Evolutionary conservation across 106 monocot genomes (phyloP).

Genomic region (Dactylorhiza incarnata): DNA sequence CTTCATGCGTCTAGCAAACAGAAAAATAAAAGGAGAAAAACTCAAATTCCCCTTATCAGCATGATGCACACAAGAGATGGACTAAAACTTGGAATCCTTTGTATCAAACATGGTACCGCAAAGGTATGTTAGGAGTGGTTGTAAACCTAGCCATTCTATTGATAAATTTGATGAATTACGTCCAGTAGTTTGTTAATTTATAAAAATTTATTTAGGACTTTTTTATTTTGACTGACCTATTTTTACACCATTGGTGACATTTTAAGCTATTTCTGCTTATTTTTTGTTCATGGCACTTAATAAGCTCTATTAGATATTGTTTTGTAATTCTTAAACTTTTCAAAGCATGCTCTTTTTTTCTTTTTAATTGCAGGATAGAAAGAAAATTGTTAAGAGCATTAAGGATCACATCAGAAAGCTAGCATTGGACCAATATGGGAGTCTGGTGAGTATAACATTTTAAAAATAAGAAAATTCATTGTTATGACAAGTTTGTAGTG

Average conservation of each 20-base stretch:
- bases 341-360: not conserved
- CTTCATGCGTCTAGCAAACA: constrained; percentile 30
- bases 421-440: constrained; percentile 62
- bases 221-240: not conserved
- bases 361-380: constrained; percentile 63
- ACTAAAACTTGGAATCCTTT: constrained; percentile 67
- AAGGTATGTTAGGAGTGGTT: constrained; percentile 40
- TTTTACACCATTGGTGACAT: not conserved
- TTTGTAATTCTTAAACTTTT: not conserved
- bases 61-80: constrained; percentile 83
- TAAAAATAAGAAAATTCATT: not conserved
- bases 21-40: constrained; percentile 37
- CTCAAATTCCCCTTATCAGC: constrained; percentile 41
- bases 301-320: not conserved
- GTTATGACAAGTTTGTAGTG: not conserved
- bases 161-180: not conserved
- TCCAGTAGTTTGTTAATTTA: not conserved
- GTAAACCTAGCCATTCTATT: not conserved
- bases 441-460: constrained; percentile 54
- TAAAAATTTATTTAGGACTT: not conserved
- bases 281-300: not conserved
- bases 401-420: constrained; percentile 70
- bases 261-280: constrained; percentile 1
- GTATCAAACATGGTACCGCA: constrained; percentile 77
- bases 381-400: constrained; percentile 89